Conservation (phyloP, 129 eudicot species). For the Rutidosis leptorrhynchoides region DNA sequence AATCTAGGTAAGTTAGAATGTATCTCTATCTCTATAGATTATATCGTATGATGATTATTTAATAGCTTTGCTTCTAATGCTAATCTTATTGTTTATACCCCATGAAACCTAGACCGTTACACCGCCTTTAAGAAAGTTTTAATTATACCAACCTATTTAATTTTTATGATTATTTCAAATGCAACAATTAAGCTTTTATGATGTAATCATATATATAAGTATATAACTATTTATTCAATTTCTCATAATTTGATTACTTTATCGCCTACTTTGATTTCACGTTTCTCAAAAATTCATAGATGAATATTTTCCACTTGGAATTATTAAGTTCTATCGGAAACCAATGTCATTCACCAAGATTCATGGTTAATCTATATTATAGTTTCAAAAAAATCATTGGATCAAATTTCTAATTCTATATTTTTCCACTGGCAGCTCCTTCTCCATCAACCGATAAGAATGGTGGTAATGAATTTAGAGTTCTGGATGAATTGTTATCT, state of each 20-base stretch:
- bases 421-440: conserved; percentile 9
- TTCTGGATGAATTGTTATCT: conserved; percentile 34
- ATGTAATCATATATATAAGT: no score
- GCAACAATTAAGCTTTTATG: no score
- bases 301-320: neutral
- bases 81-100: no score
- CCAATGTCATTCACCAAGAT: conserved; percentile 1
- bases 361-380: neutral
- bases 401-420: neutral
- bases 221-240: no score
- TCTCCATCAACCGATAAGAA: conserved; percentile 35
- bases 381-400: neutral
- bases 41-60: neutral
- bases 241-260: no score
- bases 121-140: neutral
- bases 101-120: neutral
- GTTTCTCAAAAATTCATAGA: no score
- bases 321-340: neutral
- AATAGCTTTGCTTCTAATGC: neutral
- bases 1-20: conserved; percentile 39
- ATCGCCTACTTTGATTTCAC: no score
- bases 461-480: conserved; percentile 34
- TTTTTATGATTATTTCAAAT: no score
- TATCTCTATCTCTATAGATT: neutral
- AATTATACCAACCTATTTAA: neutral